Percentiles rank a stretch among this genome's conserved stretches.
These are phyloP conservation scores for Ophiostoma tasmaniense DNA, from an alignment of 2,329 filamentous ascomycete genomes.

Conservation along the genomic window DNA sequence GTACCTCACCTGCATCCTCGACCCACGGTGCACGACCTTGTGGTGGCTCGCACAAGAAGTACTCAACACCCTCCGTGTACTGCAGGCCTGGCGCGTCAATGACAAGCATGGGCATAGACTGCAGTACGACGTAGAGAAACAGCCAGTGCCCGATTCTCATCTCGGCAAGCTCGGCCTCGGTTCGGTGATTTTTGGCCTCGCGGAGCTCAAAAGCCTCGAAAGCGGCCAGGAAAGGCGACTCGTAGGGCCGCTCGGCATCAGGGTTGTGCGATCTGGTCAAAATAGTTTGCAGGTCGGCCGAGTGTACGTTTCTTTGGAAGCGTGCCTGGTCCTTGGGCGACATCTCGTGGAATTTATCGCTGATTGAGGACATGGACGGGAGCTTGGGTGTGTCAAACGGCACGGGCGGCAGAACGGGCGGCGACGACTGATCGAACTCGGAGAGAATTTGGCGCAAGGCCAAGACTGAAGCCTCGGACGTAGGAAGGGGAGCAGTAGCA, in stretches of 20 bases:
- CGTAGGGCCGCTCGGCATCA: conserved; percentile 48
- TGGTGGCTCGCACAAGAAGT: conserved; percentile 71
- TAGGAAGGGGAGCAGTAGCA: conserved; percentile 25
- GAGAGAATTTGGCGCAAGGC: conserved; percentile 71
- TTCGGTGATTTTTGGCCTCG: conserved; percentile 52
- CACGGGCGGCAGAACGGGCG: conserved; percentile 82
- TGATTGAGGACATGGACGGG: conserved; percentile 58
- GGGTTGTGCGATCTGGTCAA: conserved; percentile 76
- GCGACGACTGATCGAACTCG: conserved; percentile 82
- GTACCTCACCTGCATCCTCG: conserved; percentile 53
- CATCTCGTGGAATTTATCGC: conserved; percentile 55
- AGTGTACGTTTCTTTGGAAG: conserved; percentile 63
- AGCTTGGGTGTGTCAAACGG: conserved; percentile 81
- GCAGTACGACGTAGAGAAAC: conserved; percentile 69
- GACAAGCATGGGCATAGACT: conserved; percentile 68
- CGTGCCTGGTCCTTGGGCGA: conserved; percentile 67
- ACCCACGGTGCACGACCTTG: conserved; percentile 67
- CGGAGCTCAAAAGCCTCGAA: conserved; percentile 65
- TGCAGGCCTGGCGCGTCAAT: conserved; percentile 64
- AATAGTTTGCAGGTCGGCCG: conserved; percentile 67
- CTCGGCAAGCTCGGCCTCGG: conserved; percentile 58
- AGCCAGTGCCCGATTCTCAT: conserved; percentile 71
- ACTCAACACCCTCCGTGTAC: conserved; percentile 65
- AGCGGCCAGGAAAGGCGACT: conserved; percentile 56
- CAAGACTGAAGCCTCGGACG: conserved; percentile 49